Evolutionary conservation across 2,329 filamentous ascomycete species (phyloP), one percentile per base, ranked within the genome.

Genomic region (Neopestalotiopsis rosae): DNA sequence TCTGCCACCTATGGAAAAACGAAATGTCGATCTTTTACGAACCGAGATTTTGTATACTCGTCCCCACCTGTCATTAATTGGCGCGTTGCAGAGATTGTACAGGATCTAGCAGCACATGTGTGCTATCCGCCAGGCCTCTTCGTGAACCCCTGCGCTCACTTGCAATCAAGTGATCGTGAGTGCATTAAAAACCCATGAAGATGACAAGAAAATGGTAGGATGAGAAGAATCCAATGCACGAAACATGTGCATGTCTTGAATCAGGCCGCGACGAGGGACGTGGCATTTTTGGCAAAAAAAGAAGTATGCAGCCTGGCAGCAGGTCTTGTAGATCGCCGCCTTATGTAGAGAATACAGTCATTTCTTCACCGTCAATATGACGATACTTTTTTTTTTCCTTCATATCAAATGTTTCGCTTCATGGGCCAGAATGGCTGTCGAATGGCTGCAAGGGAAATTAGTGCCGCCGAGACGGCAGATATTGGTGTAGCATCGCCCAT

Each of bases 1-100:
- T 52, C 45, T 52, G n/a, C 45, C 20, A 52, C 20, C 45, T 20
- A 52, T 17, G 45, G 45, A 9, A 52, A 52, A 52, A 9, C n/a
- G 45, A 52, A 20, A 20, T 52, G 45, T 52, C 45, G 45, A 52
- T 52, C 45, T 49, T 49, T 49, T 9, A 38, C 9, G 45, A 52
- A 52, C 45, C 45, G 45, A 52, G 45, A 52, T 52, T 52, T 28
- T 52, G 45, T 52, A 52, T 52, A 52, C 45, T 52, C 45, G 45
- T n/a, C 45, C 45, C 45, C 45, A 52, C 45, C 17, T 9, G 6
- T 52, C 45, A 20, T 38, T 38, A 20, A 20, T 20, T 52, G 17
- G 42, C 13, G 45, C 45, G 17, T 17, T 9, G 45, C 45, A 20
- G 45, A 52, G 34, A 38, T 38, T 38, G 34, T 38, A 38, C 34